Conservation (phyloP, 2,329 filamentous ascomycete species). For the Erysiphe pulchra region DNA sequence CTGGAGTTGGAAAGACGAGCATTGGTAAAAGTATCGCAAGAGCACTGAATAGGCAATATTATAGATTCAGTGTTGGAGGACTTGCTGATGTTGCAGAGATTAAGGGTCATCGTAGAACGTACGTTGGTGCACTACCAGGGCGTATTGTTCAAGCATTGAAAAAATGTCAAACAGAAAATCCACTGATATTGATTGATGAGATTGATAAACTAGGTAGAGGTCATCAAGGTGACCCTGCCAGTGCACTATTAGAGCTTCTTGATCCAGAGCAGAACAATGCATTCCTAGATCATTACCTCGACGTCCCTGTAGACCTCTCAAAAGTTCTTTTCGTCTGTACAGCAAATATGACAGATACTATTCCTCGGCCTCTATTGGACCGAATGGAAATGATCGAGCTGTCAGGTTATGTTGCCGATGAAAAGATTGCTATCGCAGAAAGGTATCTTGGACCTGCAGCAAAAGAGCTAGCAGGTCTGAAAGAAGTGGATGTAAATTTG, state of each 20-base stretch:
- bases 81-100: constrained; percentile 95
- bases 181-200: constrained; percentile 86
- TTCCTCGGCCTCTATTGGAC: constrained; percentile 76
- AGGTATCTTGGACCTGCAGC: constrained; percentile 77
- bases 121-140: constrained; percentile 83
- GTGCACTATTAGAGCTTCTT: constrained; percentile 73
- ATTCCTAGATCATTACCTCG: constrained; percentile 96
- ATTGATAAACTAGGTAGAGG: constrained; percentile 95
- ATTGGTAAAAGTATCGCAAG: constrained; percentile 96
- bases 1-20: constrained; percentile 93
- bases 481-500: constrained; percentile 73
- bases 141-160: constrained; percentile 96
- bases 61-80: constrained; percentile 92
- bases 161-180: constrained; percentile 97
- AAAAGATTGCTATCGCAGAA: constrained; percentile 97
- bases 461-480: constrained; percentile 78
- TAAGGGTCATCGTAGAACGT: constrained; percentile 89
- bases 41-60: constrained; percentile 86
- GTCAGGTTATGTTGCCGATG: constrained; percentile 87
- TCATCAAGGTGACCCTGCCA: constrained; percentile 89
- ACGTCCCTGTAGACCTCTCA: constrained; percentile 87
- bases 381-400: constrained; percentile 95
- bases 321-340: constrained; percentile 98
- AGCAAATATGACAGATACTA: constrained; percentile 96
- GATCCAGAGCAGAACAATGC: constrained; percentile 95